Base-by-base conservation (phyloP, 108 stramenopile genomes). In the Skeletonema tropicum region DNA sequence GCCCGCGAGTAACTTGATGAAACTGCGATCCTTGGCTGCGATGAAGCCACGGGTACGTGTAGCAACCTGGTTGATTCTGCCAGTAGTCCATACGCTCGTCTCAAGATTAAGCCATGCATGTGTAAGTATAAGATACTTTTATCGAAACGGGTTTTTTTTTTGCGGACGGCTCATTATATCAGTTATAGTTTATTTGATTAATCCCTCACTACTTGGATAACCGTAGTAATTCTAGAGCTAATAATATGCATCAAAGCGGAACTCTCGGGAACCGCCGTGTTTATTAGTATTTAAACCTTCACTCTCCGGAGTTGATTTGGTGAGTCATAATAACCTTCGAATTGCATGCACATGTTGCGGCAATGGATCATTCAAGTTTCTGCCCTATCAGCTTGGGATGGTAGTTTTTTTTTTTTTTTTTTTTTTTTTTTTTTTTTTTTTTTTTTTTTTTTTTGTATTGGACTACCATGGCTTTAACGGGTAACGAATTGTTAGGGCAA, bases 71-170 rank as follows among this genome's bases (percentile, higher is more conserved):
- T 98, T 98, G 98, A 98, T 98, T 96, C 98, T 98, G 98, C 97
- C 98, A 98, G 97, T 98, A 97, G 97, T 98, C n/a, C 97, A 98
- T 98, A 98, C 94, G 97, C 97, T 98, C 94, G 98, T 97, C 96
- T 98, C 96, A 98, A 98, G 98, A 98, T 97, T 98, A 98, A 98
- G 98, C 97, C 98, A 98, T 98, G 98, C 98, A 97, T 97, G 98
- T 98, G 92, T 97, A 96, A 97, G 98, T 98, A 97, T 95, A 97
- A 49, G 48, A 49, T 49, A 49, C 48, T n/a, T 49, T 49, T 49
- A 49, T 49, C 48, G 48, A 49, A 49, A 93, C 92, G n/a, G n/a
- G n/a, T n/a, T n/a, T n/a, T n/a, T n/a, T n/a, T n/a, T n/a, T n/a
- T 93, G 92, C 89, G 92, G 90, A 93, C 86, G 88, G 91, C 98